Conservation (phyloP, 1,284 basidiomycete genomes). For the Moesziomyces aphidis region DNA sequence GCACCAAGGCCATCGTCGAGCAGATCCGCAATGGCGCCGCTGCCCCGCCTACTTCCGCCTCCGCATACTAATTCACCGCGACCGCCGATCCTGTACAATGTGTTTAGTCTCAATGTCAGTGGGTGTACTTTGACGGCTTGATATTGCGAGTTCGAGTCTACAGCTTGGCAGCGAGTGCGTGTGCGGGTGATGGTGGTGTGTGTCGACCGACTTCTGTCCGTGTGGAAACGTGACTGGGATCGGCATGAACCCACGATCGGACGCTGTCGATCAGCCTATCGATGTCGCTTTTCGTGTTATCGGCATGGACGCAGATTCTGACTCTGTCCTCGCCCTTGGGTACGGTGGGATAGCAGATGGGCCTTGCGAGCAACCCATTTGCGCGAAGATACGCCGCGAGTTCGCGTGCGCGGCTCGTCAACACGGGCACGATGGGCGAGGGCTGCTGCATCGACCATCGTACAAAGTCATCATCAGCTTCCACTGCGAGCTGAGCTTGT, state of each 20-base stretch:
- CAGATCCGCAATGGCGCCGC: constrained; percentile 37
- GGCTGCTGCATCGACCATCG: constrained; percentile 49
- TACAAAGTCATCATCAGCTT: constrained; percentile 16
- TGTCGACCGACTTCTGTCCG: neutral
- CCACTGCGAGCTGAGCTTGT: neutral
- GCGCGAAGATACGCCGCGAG: constrained; percentile 77
- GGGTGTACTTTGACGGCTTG: neutral
- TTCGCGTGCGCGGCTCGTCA: constrained; percentile 79
- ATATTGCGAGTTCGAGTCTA: constrained; percentile 2
- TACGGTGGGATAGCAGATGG: constrained; percentile 80
- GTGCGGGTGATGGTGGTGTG: neutral
- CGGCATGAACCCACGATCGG: constrained; percentile 13
- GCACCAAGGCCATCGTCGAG: constrained; percentile 56
- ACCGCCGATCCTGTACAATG: neutral
- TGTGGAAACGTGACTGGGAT: neutral
- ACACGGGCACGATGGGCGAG: constrained; percentile 84
- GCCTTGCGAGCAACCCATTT: constrained; percentile 78
- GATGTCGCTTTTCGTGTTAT: constrained; percentile 77
- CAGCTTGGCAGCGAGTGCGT: constrained; percentile 28
- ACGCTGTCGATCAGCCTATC: constrained; percentile 67
- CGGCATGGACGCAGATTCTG: constrained; percentile 83
- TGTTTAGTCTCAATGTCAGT: neutral
- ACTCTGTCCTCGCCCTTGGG: constrained; percentile 85
- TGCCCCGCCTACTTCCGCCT: constrained; percentile 5
- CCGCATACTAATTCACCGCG: constrained; percentile 11